Conservation (phyloP, 768 basidiomycete species). For the Termitomyces sp. region DNA sequence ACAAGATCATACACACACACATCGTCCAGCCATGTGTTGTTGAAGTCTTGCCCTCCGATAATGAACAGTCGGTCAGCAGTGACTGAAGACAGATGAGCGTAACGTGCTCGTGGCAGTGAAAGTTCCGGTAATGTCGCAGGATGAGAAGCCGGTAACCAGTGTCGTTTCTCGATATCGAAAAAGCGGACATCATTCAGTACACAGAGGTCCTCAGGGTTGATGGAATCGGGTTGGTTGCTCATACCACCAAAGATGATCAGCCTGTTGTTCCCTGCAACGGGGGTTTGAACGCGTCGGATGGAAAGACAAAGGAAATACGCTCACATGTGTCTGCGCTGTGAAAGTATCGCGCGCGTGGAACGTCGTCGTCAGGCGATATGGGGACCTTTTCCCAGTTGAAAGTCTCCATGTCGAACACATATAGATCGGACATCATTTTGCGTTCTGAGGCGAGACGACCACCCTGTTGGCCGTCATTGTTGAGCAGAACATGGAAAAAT, state of each 20-base stretch:
- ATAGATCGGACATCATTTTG: conserved; percentile 88
- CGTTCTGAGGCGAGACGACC: conserved; percentile 85
- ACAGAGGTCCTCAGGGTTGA: conserved; percentile 75
- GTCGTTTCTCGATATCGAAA: conserved; percentile 68
- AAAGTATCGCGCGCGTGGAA: conserved; percentile 88
- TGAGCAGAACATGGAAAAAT: background rate
- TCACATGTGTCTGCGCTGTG: conserved; percentile 86
- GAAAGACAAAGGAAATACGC: conserved; percentile 14
- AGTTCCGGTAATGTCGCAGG: conserved; percentile 38
- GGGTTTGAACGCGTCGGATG: conserved; percentile 1
- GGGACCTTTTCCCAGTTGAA: conserved; percentile 76
- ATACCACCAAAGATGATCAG: conserved; percentile 95
- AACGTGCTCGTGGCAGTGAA: conserved; percentile 77
- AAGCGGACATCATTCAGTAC: conserved; percentile 93
- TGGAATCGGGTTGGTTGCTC: conserved; percentile 73
- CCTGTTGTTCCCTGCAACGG: conserved; percentile 75
- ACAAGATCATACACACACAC: conserved; percentile 85
- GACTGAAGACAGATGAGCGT: conserved; percentile 91
- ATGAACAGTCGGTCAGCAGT: conserved; percentile 83
- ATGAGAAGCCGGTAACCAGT: conserved; percentile 61
- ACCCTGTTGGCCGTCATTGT: conserved; percentile 44
- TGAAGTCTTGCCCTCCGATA: conserved; percentile 93
- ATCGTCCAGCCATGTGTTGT: conserved; percentile 92
- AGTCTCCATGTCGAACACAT: conserved; percentile 80
- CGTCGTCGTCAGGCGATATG: conserved; percentile 58